phyloP scores from a whole-genome alignment of 2,329 filamentous ascomycete species.

The Fonsecaea multimorphosa region DNA sequence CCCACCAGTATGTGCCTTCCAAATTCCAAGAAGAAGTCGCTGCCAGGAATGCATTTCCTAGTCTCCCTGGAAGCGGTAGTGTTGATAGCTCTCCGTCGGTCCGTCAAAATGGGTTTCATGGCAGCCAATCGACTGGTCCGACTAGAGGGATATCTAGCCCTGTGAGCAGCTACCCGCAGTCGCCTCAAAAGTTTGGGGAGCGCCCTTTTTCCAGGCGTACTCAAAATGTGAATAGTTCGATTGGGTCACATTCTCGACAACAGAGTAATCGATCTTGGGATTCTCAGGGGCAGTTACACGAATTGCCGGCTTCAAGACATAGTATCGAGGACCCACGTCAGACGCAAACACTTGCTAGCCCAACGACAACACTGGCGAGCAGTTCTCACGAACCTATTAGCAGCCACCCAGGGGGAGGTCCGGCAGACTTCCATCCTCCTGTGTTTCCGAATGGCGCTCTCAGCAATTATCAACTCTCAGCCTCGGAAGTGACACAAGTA shows the following conservation, averaged over 20 bases:
- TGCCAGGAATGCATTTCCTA: conserved; percentile 35
- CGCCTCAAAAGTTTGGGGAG: conserved; percentile 10
- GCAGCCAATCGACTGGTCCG: background rate
- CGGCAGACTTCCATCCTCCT: background rate
- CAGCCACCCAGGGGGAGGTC: background rate
- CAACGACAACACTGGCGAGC: background rate
- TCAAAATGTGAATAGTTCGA: conserved; percentile 10
- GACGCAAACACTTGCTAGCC: background rate
- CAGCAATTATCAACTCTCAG: conserved; percentile 28
- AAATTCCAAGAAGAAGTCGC: conserved; percentile 40
- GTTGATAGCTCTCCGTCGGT: conserved; percentile 11
- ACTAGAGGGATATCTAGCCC: conserved; percentile 6
- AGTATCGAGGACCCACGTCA: background rate
- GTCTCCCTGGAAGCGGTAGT: conserved; percentile 13
- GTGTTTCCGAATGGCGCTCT: conserved; percentile 10
- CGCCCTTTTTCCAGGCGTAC: conserved; percentile 11
- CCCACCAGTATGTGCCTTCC: conserved; percentile 27
- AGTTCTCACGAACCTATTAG: background rate
- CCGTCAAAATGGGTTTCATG: background rate
- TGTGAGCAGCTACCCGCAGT: conserved; percentile 10
- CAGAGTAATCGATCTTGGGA: conserved; percentile 12
- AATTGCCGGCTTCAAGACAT: conserved; percentile 4
- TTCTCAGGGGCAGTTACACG: conserved; percentile 7
- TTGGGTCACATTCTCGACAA: conserved; percentile 14
- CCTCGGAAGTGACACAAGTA: conserved; percentile 23